Conservation (phyloP, 805 yeast species). For the Suhomyces prunicola region DNA sequence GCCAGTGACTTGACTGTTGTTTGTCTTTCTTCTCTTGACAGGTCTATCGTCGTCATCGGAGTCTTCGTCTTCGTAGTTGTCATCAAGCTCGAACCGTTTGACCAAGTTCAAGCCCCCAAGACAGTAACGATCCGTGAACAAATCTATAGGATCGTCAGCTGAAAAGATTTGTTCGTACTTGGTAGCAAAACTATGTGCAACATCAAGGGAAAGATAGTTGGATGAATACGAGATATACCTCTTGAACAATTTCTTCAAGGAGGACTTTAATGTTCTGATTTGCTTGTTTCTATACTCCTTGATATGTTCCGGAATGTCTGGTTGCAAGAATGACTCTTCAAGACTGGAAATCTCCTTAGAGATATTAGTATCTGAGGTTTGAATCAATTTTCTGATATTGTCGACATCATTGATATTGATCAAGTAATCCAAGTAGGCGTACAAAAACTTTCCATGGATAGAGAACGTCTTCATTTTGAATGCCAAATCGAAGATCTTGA, state of each 20-base stretch:
- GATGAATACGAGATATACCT: constrained; percentile 67
- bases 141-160: constrained; percentile 44
- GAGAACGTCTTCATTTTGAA: constrained; percentile 47
- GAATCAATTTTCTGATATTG: constrained; percentile 80
- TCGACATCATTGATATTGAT: constrained; percentile 63
- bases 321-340: constrained; percentile 21
- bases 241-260: constrained; percentile 30
- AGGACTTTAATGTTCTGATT: constrained; percentile 21
- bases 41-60: constrained; percentile 21
- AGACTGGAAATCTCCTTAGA: constrained; percentile 32
- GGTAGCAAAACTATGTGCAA: constrained; percentile 61
- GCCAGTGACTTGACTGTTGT: not conserved
- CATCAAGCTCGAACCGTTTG: constrained; percentile 35
- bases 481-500: constrained; percentile 76
- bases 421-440: constrained; percentile 69
- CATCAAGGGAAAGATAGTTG: constrained; percentile 64
- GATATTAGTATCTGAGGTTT: constrained; percentile 60
- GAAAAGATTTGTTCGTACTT: constrained; percentile 68
- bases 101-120: constrained; percentile 36
- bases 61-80: constrained; percentile 15
- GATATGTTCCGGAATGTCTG: constrained; percentile 45
- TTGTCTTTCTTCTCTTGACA: constrained; percentile 5
- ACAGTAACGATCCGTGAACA: constrained; percentile 39
- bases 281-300: constrained; percentile 25
- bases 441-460: constrained; percentile 58